Conservation (phyloP, 2,329 filamentous ascomycete species). For the Botrytis squamosa region DNA sequence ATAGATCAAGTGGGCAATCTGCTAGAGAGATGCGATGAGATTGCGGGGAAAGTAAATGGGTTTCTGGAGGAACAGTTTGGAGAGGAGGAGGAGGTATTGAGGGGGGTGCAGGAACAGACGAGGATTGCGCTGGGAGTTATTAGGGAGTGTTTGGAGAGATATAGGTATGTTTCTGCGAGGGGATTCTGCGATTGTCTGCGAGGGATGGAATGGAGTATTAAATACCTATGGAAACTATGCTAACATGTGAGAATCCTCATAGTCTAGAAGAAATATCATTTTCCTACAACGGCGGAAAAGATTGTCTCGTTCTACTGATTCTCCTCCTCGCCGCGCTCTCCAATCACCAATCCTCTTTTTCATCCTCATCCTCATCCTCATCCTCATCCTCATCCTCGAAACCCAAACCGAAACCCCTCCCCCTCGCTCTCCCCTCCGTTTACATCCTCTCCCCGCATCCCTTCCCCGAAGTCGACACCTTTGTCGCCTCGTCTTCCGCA, state of each 20-base stretch:
- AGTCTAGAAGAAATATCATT: conserved; percentile 79
- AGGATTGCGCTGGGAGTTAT: conserved; percentile 71
- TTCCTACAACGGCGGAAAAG: conserved; percentile 97
- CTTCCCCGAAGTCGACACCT: conserved; percentile 81
- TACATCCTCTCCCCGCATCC: conserved; percentile 86
- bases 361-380: too few species aligned
- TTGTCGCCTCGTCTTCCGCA: conserved; percentile 65
- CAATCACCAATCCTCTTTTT: conserved; percentile 40
- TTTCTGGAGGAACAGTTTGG: conserved; percentile 35
- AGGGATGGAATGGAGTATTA: conserved; percentile 7
- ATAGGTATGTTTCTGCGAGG: conserved; percentile 53
- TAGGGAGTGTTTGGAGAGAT: conserved; percentile 70
- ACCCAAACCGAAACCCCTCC: conserved; percentile 34
- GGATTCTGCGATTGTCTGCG: neutral
- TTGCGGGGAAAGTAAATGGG: conserved; percentile 33
- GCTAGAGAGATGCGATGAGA: conserved; percentile 29
- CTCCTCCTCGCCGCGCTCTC: conserved; percentile 64
- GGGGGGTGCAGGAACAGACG: conserved; percentile 67
- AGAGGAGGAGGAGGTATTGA: conserved; percentile 31
- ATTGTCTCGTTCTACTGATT: conserved; percentile 89
- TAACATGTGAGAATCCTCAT: conserved; percentile 11
- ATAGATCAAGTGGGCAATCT: neutral
- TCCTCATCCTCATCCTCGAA: conserved; percentile 17
- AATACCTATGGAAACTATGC: neutral
- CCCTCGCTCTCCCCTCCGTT: conserved; percentile 65